Base-by-base conservation (phyloP, 768 basidiomycete species). In the Mycena crocata region DNA sequence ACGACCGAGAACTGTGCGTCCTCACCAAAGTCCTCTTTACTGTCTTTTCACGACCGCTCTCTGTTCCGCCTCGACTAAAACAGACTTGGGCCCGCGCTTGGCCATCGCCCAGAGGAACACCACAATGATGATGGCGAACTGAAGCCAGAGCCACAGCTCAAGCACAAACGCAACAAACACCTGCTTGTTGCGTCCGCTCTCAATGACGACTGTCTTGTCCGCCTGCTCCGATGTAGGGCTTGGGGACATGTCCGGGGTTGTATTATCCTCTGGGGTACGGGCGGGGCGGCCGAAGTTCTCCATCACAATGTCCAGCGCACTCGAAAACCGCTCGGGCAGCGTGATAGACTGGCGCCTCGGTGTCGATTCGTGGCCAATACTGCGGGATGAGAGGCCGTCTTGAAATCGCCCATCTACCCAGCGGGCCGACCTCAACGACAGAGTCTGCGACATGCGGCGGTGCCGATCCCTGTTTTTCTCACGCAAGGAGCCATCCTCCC, bases 51-150 rank as follows among this genome's bases (percentile, higher is more conserved):
- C 65, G 12, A 72, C 72, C 45, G 76, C 75, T 66, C 76, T 70
- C 58, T 68, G 68, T 34, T 79, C 77, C 51, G 76, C 81, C 62
- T 88, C 85, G 39, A 80, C 81, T 62, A 93, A 71, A 32, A 94
- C 87, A 57, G 85, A 84, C 79, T 89, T 90, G 8, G 93, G 93
- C 3, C 94, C 93, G 23, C 87, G 83, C 77, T 83, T 88, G 63
- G 92, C 92, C 89, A 94, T 92, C 35, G 91, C 87, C 85, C 88
- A 93, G 58, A 95, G 75, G 76, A 95, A 95, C 57, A 94, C 89
- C 44, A 90, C 59, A 34, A 94, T 83, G 68, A 95, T 88, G 66
- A 94, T 83, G 10, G 76, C 81, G 73, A 95, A 94, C 77, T 95
- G 94, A 64, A 94, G 75, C 92, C 93, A 93, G 68, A 95, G 77